Conservation (phyloP, 2,329 filamentous ascomycete species). For the Neospermospora avenae region DNA sequence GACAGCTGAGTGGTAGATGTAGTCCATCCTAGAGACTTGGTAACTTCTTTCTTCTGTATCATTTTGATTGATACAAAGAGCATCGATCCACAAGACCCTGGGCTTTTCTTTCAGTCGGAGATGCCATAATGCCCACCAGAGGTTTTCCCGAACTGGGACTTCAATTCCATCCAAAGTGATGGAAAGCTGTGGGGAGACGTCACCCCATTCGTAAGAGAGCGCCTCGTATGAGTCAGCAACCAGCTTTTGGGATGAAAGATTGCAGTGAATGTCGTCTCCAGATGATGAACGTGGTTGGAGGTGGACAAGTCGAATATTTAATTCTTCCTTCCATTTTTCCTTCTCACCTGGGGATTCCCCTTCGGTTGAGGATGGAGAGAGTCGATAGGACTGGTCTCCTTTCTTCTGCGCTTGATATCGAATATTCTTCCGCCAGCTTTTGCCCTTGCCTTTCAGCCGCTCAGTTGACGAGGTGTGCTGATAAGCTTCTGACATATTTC, state of each 20-base stretch:
- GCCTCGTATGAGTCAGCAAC: not conserved
- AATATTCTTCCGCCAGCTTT: not conserved
- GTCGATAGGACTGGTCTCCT: not conserved
- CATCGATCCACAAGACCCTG: not conserved
- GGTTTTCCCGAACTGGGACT: not conserved
- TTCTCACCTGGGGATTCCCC: not conserved
- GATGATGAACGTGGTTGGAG: not conserved
- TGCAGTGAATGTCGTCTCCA: not conserved
- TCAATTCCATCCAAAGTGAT: not conserved
- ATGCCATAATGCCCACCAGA: not conserved
- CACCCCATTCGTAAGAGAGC: not conserved
- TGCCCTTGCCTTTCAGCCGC: not conserved
- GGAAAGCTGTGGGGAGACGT: not conserved
- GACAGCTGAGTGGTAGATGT: not conserved
- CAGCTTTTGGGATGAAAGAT: not conserved
- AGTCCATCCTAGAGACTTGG: not conserved
- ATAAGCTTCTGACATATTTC: not conserved
- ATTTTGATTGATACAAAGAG: slow-evolving; percentile 2
- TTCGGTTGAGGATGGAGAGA: not conserved
- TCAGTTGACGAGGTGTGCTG: not conserved
- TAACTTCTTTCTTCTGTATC: not conserved
- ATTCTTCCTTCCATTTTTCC: not conserved
- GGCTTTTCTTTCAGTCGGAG: not conserved
- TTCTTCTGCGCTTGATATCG: not conserved
- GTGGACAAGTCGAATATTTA: not conserved